Base-by-base conservation (phyloP, 495 filamentous ascomycete genomes). In the Xylaria cubensis region DNA sequence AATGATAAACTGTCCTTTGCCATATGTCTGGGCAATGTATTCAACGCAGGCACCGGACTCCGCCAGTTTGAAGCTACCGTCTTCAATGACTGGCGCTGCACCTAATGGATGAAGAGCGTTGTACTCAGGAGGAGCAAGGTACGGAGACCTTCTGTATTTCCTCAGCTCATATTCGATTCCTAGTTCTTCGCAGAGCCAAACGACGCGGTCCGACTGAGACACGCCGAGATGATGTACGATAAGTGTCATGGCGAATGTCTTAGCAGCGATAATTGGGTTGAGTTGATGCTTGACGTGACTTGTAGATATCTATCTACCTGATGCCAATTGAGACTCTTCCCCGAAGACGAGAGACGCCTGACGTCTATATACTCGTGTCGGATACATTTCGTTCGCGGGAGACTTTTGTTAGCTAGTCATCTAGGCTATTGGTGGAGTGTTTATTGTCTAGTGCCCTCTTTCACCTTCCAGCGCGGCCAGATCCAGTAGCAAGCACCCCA, bases 181-280 rank as follows among this genome's bases (percentile, higher is more conserved):
- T 42, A 91, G 88, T 75, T 92, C 89, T 78, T 92, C 89, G 75
- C 86, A 87, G 72, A 91, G 87, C 86, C 86, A 91, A 76, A 86
- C 73, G 36, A 90, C 82, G 73, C 89, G 89, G 74, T 91, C 89
- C 55, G 86, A 89, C 81, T 90, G 88, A 48, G 85, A 86, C 69
- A 82, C 74, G 51, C 82, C 79, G 59, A 90, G 82, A 77, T 92
- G 88, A 76, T 91, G 88, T 70, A 91, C 78, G n/a, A 82, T 88
- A 70, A 89, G 83, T 53, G 75, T 67, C 77, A 79, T 80, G 26
- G 70, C 34, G 65, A 13, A 56, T 13, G 61, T 64, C n/a, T 64
- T 5, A 21, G 41, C 13, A 17, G 36, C 34, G 21, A 48, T 42
- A 41, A 48, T 21, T n/a, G 15, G n/a, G 12, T 4, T 21, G 12